phyloP scores from a whole-genome alignment of 2,329 filamentous ascomycete genomes.

The Pseudogymnoascus sp. region DNA sequence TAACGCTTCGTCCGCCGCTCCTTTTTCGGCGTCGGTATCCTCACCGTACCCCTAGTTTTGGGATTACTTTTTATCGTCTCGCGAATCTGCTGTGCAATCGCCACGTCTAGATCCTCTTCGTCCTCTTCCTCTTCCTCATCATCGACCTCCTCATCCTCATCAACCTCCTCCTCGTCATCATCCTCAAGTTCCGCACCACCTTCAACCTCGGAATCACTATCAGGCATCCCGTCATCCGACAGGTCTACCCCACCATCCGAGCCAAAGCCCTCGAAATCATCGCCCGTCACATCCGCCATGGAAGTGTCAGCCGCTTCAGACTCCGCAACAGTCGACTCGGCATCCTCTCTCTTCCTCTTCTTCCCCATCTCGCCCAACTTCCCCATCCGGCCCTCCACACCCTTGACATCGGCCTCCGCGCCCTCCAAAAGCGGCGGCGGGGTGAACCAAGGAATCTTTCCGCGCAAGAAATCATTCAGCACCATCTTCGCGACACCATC shows the following conservation, averaged over 20 bases:
- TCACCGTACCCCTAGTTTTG: constrained; percentile 15
- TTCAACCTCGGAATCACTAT: constrained; percentile 26
- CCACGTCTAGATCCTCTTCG: constrained; percentile 18
- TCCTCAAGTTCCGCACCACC: constrained; percentile 23
- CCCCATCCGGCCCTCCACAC: constrained; percentile 64
- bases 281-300: constrained; percentile 26
- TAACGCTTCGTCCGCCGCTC: constrained; percentile 24
- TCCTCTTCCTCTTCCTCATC: constrained; percentile 21
- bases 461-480: constrained; percentile 88
- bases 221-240: constrained; percentile 28
- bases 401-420: constrained; percentile 39
- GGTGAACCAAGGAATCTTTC: constrained; percentile 95
- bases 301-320: constrained; percentile 29
- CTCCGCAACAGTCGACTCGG: constrained; percentile 33
- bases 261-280: constrained; percentile 41
- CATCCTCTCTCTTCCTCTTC: constrained; percentile 61
- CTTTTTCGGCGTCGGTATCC: constrained; percentile 21
- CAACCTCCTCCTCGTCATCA: constrained; percentile 33
- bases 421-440: constrained; percentile 57
- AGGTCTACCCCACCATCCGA: constrained; percentile 31
- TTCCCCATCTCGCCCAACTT: constrained; percentile 78
- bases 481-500: constrained; percentile 97
- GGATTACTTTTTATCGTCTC: constrained; percentile 22
- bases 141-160: constrained; percentile 32
- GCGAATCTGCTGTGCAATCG: constrained; percentile 24